Percentiles rank a stretch among this genome's conserved stretches.
phyloP scores from a whole-genome alignment of 1,139 yeast genomes.

The Yueomyces sp. region DNA sequence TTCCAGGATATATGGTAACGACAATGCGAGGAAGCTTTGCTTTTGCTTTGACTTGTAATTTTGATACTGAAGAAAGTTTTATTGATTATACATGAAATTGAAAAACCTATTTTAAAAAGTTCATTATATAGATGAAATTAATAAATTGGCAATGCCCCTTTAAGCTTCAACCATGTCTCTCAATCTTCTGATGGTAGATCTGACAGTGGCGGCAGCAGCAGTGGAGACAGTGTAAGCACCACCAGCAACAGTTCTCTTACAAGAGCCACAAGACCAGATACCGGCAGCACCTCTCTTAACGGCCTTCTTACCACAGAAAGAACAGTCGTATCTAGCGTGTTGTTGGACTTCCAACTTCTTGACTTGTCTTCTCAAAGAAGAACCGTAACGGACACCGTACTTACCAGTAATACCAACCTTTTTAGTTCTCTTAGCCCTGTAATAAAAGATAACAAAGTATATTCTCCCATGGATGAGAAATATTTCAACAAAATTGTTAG shows the following conservation, averaged over 20 bases:
- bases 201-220: constrained; percentile 99
- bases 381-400: constrained; percentile 99
- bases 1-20: too few relatives aligned
- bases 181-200: constrained; percentile 99
- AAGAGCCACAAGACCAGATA: constrained; percentile 95
- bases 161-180: constrained; percentile 99
- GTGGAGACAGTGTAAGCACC: constrained; percentile 99
- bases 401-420: constrained; percentile 99
- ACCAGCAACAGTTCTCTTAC: constrained; percentile 97
- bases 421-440: constrained; percentile 99
- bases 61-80: not conserved
- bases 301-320: constrained; percentile 99
- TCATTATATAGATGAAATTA: not conserved
- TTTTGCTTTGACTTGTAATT: too few relatives aligned
- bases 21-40: too few relatives aligned
- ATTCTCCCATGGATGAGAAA: too few relatives aligned
- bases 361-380: constrained; percentile 99
- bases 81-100: not conserved
- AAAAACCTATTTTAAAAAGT: not conserved
- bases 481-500: not conserved
- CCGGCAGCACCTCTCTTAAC: constrained; percentile 98
- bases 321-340: constrained; percentile 97
- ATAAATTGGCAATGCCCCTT: constrained; percentile 15
- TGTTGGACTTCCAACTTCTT: constrained; percentile 98
- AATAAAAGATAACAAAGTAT: not conserved